Evolutionary conservation across 495 filamentous ascomycete genomes (phyloP).

Genomic region (Penicillium steckii): DNA sequence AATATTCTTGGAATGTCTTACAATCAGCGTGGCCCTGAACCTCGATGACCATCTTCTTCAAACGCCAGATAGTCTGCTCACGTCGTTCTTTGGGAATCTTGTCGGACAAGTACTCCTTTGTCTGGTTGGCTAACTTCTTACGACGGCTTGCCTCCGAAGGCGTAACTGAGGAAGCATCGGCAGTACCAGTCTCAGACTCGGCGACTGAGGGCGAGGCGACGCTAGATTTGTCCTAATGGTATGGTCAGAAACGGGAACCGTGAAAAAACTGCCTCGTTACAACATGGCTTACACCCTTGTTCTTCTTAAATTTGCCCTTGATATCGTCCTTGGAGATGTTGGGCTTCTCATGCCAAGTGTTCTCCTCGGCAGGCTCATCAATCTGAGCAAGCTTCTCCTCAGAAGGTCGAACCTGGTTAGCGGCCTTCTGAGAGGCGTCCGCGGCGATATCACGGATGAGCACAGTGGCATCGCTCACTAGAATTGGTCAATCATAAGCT

Average conservation of each 20-base stretch:
- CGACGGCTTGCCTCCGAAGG: slow-evolving; percentile 24
- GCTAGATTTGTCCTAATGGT: slow-evolving; percentile 20
- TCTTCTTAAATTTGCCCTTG: slow-evolving; percentile 64
- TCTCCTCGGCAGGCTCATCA: slow-evolving; percentile 80
- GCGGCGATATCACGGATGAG: slow-evolving; percentile 86
- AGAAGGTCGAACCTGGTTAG: slow-evolving; percentile 70
- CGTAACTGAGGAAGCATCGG: slow-evolving; percentile 10
- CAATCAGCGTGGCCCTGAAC: slow-evolving; percentile 91
- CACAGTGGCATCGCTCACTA: slow-evolving; percentile 83
- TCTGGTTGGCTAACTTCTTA: slow-evolving; percentile 40
- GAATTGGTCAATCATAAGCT: slow-evolving; percentile 23
- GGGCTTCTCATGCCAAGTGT: slow-evolving; percentile 91
- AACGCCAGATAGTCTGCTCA: slow-evolving; percentile 84
- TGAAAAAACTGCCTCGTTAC: slow-evolving; percentile 8
- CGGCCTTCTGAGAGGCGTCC: slow-evolving; percentile 83
- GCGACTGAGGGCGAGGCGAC: slow-evolving; percentile 7
- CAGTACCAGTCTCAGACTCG: slow-evolving; percentile 4
- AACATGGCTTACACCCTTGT: slow-evolving; percentile 50
- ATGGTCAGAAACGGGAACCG: too few relatives aligned
- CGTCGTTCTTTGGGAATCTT: slow-evolving; percentile 94
- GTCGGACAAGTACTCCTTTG: slow-evolving; percentile 69
- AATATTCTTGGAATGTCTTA: slow-evolving; percentile 32
- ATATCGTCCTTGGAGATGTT: slow-evolving; percentile 69
- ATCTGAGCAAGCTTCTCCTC: slow-evolving; percentile 76
- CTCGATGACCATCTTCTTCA: slow-evolving; percentile 98